Evolutionary conservation across 164 flowering plant genomes (phyloP).

Genomic region (Amborella trichopoda): DNA sequence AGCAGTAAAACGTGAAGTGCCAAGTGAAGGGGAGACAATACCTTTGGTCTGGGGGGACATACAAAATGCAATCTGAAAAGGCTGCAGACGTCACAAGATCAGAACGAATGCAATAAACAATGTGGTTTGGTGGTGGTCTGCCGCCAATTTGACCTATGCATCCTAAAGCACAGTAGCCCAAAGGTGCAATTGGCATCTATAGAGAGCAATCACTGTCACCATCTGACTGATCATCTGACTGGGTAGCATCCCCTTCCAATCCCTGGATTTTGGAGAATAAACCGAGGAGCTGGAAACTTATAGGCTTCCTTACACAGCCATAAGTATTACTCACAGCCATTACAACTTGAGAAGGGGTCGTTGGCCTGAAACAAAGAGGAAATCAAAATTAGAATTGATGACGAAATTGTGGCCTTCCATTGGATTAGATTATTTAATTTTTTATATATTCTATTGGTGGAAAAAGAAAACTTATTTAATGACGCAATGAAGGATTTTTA

Average conservation of each 20-base stretch:
- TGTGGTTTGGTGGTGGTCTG: conserved; percentile 74
- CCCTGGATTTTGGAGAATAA: conserved; percentile 41
- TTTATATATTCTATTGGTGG: too few species aligned
- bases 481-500: too few species aligned
- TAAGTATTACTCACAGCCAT: conserved; percentile 81
- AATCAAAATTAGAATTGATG: too few species aligned
- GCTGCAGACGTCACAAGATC: conserved; percentile 71
- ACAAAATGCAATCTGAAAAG: conserved; percentile 57
- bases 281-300: conserved; percentile 69
- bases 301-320: conserved; percentile 90
- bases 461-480: too few species aligned
- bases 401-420: too few species aligned
- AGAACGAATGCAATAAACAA: conserved; percentile 81
- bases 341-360: conserved; percentile 90
- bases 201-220: conserved; percentile 53
- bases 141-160: conserved; percentile 71
- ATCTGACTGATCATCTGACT: too few species aligned
- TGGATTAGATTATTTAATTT: too few species aligned
- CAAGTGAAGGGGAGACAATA: too few species aligned
- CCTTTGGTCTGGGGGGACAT: conserved; percentile 28
- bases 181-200: conserved; percentile 90
- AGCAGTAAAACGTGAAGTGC: too few species aligned
- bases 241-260: conserved; percentile 18
- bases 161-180: conserved; percentile 73
- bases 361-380: conserved; percentile 45